Conservation (phyloP, 768 basidiomycete genomes). For the Kwoniella newhampshirensis region DNA sequence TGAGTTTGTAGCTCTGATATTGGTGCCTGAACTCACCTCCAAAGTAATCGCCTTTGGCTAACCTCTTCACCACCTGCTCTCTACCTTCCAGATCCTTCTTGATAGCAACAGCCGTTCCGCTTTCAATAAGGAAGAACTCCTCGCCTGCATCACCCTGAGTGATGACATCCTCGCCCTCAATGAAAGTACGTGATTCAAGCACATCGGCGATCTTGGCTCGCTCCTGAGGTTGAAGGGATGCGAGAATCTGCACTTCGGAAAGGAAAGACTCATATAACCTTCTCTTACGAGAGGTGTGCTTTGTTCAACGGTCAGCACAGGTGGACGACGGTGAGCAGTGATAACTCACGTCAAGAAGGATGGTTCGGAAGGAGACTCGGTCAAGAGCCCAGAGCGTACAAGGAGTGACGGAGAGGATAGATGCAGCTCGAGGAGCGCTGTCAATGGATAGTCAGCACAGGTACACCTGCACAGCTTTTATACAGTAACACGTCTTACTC, state of each 20-base stretch:
- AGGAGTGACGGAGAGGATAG: constrained; percentile 77
- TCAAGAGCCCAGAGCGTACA: constrained; percentile 89
- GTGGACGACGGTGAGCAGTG: too few relatives aligned
- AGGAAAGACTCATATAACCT: constrained; percentile 97
- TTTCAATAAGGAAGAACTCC: constrained; percentile 96
- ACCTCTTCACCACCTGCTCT: constrained; percentile 66
- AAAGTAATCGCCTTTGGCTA: constrained; percentile 94
- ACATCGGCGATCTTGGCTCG: constrained; percentile 97
- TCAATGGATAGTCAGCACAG: constrained; percentile 2
- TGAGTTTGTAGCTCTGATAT: too few relatives aligned
- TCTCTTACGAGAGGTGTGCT: constrained; percentile 78
- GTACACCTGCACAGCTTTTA: too few relatives aligned
- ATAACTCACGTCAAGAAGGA: constrained; percentile 70
- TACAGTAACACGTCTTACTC: constrained; percentile 22
- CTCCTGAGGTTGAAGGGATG: constrained; percentile 80
- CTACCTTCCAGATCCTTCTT: constrained; percentile 62
- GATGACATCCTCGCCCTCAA: constrained; percentile 83
- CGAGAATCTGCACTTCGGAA: constrained; percentile 80
- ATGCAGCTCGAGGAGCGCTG: constrained; percentile 84
- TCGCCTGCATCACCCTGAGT: constrained; percentile 92
- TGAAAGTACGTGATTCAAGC: constrained; percentile 75
- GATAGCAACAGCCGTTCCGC: constrained; percentile 82
- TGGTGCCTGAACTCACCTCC: constrained; percentile 65
- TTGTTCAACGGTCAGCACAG: constrained; percentile 4
- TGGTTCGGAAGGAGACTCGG: constrained; percentile 96